phyloP scores from a whole-genome alignment of 768 basidiomycete genomes.

The Collybiopsis confluens region DNA sequence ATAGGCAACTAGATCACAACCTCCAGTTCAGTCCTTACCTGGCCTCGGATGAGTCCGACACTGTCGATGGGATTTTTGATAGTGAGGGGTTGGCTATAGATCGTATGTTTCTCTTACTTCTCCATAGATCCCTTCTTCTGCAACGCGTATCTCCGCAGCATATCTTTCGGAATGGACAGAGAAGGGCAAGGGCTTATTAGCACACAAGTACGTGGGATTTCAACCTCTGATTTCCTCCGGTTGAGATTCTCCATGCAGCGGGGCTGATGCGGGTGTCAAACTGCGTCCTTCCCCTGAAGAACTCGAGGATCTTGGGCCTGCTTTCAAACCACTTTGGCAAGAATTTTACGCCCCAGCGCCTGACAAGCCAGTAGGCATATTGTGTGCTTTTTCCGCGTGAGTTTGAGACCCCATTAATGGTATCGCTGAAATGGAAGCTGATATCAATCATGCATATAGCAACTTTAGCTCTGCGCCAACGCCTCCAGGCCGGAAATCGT shows the following conservation, averaged over 20 bases:
- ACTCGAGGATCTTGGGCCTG: constrained; percentile 28
- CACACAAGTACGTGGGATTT: neutral
- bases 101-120: constrained; percentile 15
- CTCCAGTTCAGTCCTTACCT: constrained; percentile 20
- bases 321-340: constrained; percentile 29
- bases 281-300: constrained; percentile 31
- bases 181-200: constrained; percentile 1
- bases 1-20: constrained; percentile 12
- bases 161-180: constrained; percentile 2
- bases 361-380: constrained; percentile 33
- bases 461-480: neutral
- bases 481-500: neutral
- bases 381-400: constrained; percentile 26
- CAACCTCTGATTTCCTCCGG: too few relatives aligned
- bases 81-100: constrained; percentile 21
- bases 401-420: neutral
- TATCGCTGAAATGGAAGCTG: neutral
- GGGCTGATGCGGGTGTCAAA: constrained; percentile 33
- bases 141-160: neutral
- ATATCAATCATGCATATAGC: neutral
- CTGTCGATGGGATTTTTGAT: constrained; percentile 28
- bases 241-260: constrained; percentile 15
- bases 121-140: neutral
- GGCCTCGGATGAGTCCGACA: constrained; percentile 24
- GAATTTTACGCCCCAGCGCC: constrained; percentile 27